Evolutionary conservation across 768 basidiomycete genomes (phyloP).

Genomic region (Austroboletus festivus): DNA sequence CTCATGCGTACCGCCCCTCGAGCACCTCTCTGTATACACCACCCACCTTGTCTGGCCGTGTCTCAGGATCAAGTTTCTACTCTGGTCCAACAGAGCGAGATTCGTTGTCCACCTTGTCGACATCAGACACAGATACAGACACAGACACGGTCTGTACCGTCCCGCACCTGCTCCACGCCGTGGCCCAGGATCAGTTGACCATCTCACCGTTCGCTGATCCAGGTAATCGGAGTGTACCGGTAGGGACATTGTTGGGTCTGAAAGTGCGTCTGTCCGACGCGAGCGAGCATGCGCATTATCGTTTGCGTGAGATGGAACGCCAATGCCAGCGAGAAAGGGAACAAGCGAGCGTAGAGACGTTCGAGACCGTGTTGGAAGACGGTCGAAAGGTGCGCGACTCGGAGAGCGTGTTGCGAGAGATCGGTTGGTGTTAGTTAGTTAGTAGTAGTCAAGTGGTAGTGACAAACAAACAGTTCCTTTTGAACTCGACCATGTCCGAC

Average conservation of each 20-base stretch:
- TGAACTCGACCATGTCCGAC: constrained; percentile 50
- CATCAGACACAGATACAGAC: constrained; percentile 18
- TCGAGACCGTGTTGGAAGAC: background rate
- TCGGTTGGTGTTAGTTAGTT: constrained; percentile 16
- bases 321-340: constrained; percentile 5
- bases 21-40: constrained; percentile 17
- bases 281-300: constrained; percentile 21
- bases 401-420: constrained; percentile 18
- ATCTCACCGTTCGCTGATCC: constrained; percentile 1
- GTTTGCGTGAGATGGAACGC: constrained; percentile 21
- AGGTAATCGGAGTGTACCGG: background rate
- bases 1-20: constrained; percentile 12
- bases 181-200: background rate
- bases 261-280: constrained; percentile 24
- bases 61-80: constrained; percentile 11
- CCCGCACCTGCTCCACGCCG: constrained; percentile 4
- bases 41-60: constrained; percentile 3
- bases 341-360: background rate
- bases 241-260: constrained; percentile 14
- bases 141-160: constrained; percentile 2
- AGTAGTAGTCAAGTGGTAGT: background rate
- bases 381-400: constrained; percentile 19
- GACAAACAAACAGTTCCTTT: constrained; percentile 16
- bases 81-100: constrained; percentile 8
- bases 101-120: constrained; percentile 22